Base-by-base conservation (phyloP, 139 green algal genomes). In the Chlamydomonas applanata region DNA sequence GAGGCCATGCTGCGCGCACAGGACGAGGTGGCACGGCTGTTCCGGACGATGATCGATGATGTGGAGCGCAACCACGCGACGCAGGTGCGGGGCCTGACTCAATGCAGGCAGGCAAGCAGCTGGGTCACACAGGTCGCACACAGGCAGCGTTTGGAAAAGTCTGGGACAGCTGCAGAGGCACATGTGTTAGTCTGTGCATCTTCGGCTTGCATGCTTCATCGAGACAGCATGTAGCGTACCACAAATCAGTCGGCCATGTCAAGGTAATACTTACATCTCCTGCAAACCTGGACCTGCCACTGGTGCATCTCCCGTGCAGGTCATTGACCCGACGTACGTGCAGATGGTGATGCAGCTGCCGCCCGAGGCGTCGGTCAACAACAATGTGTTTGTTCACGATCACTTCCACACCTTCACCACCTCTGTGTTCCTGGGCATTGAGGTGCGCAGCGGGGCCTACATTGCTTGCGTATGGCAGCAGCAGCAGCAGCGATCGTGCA, bases 31-130 rank as follows among this genome's bases (percentile, higher is more conserved):
- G 54, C 54, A 2, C 40, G 57, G 27, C 66, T 78, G 14, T 91
- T 89, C 73, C 86, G 79, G 62, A 34, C 75, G 32, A 85, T 88
- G 69, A 27, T 91, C 0, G 79, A 85, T 19, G 83, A 91, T n/a
- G 83, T 87, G 72, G 81, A 91, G 73, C 60, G 78, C 17, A 89
- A 91, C 76, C 49, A 83, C 52, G 76, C 66, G 19, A 85, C 72
- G 54, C 74, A 83, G 83, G 83, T 81, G 40, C 1, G 83, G 7
- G 11, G 7, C 40, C 40, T n/a, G n/a, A n/a, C n/a, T n/a, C n/a
- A n/a, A n/a, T n/a, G n/a, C n/a, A n/a, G n/a, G n/a, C n/a, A n/a
- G n/a, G n/a, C n/a, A n/a, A n/a, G n/a, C n/a, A n/a, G n/a, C n/a
- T n/a, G 40, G 40, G 40, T 49, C 40, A 49, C 40, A 49, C 7